Conservation (phyloP, 2,329 filamentous ascomycete species). For the Ophiocordyceps camponoti-leonardi region DNA sequence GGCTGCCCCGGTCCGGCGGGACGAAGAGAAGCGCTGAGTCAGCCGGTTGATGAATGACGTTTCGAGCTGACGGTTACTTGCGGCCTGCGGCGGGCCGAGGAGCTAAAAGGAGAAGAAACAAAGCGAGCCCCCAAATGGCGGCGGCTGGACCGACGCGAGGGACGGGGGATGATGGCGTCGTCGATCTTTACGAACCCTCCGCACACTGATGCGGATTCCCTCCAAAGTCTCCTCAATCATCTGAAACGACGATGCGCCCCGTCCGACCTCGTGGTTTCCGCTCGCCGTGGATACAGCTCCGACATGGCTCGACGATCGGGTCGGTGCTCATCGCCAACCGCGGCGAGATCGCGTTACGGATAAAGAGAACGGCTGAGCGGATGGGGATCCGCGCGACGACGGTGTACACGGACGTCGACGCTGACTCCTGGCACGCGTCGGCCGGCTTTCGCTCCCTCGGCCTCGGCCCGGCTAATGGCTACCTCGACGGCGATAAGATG, state of each 20-base stretch:
- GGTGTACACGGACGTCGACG: conserved; percentile 86
- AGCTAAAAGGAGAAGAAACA: background rate
- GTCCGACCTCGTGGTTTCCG: conserved; percentile 32
- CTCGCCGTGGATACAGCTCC: conserved; percentile 24
- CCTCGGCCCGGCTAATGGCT: conserved; percentile 67
- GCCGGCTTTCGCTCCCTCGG: conserved; percentile 72
- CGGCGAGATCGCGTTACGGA: conserved; percentile 89
- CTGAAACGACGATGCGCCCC: conserved; percentile 30
- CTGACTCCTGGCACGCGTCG: conserved; percentile 70
- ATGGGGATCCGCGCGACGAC: conserved; percentile 89
- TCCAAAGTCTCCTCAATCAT: background rate
- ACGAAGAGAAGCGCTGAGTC: background rate
- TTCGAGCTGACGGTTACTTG: background rate
- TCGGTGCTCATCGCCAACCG: conserved; percentile 93
- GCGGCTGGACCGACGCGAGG: background rate
- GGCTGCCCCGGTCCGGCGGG: background rate
- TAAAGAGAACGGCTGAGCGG: conserved; percentile 70
- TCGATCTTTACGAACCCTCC: background rate
- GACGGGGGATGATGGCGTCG: background rate
- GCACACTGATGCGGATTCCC: background rate
- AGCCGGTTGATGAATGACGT: background rate
- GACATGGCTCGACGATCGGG: conserved; percentile 28
- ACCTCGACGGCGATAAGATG: conserved; percentile 86
- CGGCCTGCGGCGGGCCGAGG: background rate
- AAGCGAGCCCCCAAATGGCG: background rate